These are phyloP conservation scores for Pseudogymnoascus sp. DNA, from an alignment of 2,329 filamentous ascomycete genomes.

Conservation along the genomic window DNA sequence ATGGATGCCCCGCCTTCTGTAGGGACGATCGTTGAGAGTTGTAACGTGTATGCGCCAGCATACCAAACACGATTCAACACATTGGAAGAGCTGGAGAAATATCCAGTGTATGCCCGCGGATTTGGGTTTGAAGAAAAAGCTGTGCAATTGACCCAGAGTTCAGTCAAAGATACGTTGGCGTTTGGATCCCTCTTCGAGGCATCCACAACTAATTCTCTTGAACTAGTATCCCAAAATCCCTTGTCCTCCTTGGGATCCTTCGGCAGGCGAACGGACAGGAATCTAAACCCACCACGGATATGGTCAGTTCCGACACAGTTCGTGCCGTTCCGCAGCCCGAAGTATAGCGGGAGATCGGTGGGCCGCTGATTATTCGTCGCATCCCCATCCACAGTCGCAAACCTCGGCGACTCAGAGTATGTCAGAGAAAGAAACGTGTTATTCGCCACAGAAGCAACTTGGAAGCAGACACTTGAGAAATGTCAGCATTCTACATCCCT, in stretches of 20 bases:
- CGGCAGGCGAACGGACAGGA: conserved; percentile 30
- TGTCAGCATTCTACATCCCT: neutral
- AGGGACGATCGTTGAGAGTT: conserved; percentile 32
- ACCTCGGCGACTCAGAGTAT: conserved; percentile 31
- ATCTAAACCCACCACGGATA: conserved; percentile 33
- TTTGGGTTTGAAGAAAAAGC: conserved; percentile 38
- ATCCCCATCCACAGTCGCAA: conserved; percentile 28
- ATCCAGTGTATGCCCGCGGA: conserved; percentile 44
- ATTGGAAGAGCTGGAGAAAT: conserved; percentile 41
- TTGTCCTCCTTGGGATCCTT: conserved; percentile 17
- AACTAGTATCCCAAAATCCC: conserved; percentile 18
- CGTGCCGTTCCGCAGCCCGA: conserved; percentile 25
- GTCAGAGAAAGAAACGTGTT: conserved; percentile 28
- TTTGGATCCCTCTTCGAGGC: conserved; percentile 8
- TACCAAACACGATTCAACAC: conserved; percentile 47
- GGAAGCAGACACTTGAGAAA: conserved; percentile 28
- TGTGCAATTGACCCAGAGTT: conserved; percentile 33
- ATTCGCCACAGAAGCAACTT: conserved; percentile 23
- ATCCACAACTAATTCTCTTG: conserved; percentile 8
- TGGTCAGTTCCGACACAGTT: conserved; percentile 30
- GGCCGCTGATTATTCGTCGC: conserved; percentile 27
- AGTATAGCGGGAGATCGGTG: conserved; percentile 27
- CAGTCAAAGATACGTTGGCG: conserved; percentile 24
- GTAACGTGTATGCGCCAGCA: conserved; percentile 39
- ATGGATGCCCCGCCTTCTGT: conserved; percentile 28